Base-by-base conservation (phyloP, 2,329 filamentous ascomycete species). In the Pseudocercospora fijiensis region DNA sequence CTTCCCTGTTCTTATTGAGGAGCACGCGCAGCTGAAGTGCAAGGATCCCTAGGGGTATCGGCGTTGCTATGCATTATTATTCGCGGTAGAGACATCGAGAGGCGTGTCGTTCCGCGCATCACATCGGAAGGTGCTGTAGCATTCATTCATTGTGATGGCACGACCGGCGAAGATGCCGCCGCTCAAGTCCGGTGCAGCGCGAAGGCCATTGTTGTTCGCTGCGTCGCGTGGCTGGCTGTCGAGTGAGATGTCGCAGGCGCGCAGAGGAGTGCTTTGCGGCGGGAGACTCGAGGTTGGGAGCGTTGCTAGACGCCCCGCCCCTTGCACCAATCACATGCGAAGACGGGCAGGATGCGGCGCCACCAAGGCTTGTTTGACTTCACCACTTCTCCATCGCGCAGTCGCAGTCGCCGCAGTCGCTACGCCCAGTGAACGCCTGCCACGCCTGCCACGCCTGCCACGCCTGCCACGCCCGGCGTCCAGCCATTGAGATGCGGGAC, bases 391-490 rank as follows among this genome's bases (percentile, higher is more conserved):
- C 49, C 27, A 57, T 41, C 51, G 37, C 57, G 51, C 49, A 37
- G n/a, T 33, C 33, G 57, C 37, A 64, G 57, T 27, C 18, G 51
- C 51, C 52, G 58, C 62, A 56, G n/a, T 60, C 57, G 47, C 58
- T 59, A 45, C 61, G 55, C 60, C 52, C 61, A 66, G 47, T 60
- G 65, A 65, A 59, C 58, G 64, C 51, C 57, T 60, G 67, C 65
- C 63, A 70, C 65, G 66, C 62, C n/a, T n/a, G n/a, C n/a, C n/a
- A n/a, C n/a, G n/a, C n/a, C n/a, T n/a, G n/a, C n/a, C n/a, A 59
- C 58, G 64, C 51, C 57, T 60, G 67, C 65, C 63, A 70, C 65
- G 66, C 62, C n/a, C n/a, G n/a, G n/a, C n/a, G n/a, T n/a, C n/a
- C 45, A 37, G 53, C 53, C 53, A 58, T 47, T 61, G 62, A 51